Percentiles rank a stretch among this genome's conserved stretches.
phyloP scores from a whole-genome alignment of 441 rosid species.

The Gossypium davidsonii region DNA sequence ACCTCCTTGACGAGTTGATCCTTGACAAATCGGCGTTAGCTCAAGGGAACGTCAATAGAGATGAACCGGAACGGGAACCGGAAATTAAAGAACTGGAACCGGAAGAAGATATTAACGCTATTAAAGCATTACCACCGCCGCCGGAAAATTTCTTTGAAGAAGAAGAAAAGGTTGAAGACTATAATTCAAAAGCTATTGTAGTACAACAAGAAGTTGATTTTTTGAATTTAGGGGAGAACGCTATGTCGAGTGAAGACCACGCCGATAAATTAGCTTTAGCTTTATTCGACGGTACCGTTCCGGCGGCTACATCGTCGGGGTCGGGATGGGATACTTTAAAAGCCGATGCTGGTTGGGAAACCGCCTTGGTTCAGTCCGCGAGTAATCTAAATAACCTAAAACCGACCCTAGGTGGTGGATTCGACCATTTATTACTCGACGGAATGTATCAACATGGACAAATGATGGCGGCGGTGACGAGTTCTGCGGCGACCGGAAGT shows the following conservation, averaged over 20 bases:
- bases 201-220: conserved; percentile 44
- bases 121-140: conserved; percentile 59
- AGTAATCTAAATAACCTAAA: conserved; percentile 39
- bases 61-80: conserved; percentile 24
- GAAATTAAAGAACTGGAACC: conserved; percentile 17
- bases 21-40: conserved; percentile 54
- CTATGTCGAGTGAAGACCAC: conserved; percentile 32
- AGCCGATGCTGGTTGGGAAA: conserved; percentile 69
- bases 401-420: conserved; percentile 42
- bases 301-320: conserved; percentile 7
- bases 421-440: conserved; percentile 47
- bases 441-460: conserved; percentile 60
- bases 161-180: conserved; percentile 16
- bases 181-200: conserved; percentile 9
- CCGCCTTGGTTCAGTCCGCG: conserved; percentile 65
- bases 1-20: conserved; percentile 76
- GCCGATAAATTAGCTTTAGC: conserved; percentile 58
- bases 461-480: conserved; percentile 21
- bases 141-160: conserved; percentile 36
- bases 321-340: conserved; percentile 65
- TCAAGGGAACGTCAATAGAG: conserved; percentile 17
- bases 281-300: conserved; percentile 49
- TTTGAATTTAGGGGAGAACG: conserved; percentile 48
- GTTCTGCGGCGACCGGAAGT: conserved; percentile 33
- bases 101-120: conserved; percentile 43